Conservation (phyloP, 805 yeast genomes). For the Cephaloascus fragrans region DNA sequence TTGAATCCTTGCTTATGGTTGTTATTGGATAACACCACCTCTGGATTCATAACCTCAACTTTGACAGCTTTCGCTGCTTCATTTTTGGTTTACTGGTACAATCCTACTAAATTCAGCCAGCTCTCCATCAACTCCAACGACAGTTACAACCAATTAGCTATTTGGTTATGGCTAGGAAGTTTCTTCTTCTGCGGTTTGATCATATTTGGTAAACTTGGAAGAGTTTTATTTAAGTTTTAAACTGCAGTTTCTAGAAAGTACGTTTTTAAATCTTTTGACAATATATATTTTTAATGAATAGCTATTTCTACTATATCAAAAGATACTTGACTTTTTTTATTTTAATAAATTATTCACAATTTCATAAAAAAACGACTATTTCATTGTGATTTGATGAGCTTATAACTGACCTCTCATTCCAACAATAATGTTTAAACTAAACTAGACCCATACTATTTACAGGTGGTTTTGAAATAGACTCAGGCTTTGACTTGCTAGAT, state of each 20-base stretch:
- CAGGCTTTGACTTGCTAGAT: too few species aligned
- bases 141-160: conserved; percentile 15
- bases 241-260: neutral
- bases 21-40: conserved; percentile 48
- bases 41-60: conserved; percentile 36
- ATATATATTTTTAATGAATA: too few species aligned
- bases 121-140: neutral
- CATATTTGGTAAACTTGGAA: conserved; percentile 61
- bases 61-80: conserved; percentile 21
- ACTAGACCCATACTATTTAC: too few species aligned
- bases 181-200: conserved; percentile 58
- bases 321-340: too few species aligned
- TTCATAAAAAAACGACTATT: too few species aligned
- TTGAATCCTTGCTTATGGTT: conserved; percentile 61
- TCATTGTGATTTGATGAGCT: too few species aligned
- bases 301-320: too few species aligned
- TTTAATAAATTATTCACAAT: too few species aligned
- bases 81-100: neutral
- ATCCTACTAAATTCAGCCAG: neutral
- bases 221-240: conserved; percentile 28
- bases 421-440: too few species aligned
- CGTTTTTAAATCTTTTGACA: too few species aligned
- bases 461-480: too few species aligned
- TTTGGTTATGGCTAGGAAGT: conserved; percentile 47
- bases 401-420: too few species aligned